phyloP scores from a whole-genome alignment of 2,329 filamentous ascomycete genomes.

The Lasiodiplodia hormozganensis region DNA sequence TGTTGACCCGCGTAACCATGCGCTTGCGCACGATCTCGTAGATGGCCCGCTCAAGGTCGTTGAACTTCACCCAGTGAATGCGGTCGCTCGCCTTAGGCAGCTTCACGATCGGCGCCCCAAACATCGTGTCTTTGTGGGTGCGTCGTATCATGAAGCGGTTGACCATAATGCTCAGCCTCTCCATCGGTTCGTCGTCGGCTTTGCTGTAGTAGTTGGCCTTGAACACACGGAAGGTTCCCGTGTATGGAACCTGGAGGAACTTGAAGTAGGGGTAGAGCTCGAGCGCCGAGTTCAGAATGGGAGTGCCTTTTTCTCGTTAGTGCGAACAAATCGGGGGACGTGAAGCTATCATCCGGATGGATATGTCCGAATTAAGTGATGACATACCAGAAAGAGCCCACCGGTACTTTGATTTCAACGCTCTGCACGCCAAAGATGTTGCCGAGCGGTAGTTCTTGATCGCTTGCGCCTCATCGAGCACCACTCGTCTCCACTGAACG shows the following conservation, averaged over 20 bases:
- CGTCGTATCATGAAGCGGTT: slow-evolving; percentile 61
- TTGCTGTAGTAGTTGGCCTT: slow-evolving; percentile 52
- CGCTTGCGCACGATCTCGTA: slow-evolving; percentile 59
- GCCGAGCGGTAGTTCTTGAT: slow-evolving; percentile 59
- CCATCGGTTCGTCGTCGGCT: slow-evolving; percentile 37
- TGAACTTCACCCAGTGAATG: slow-evolving; percentile 57
- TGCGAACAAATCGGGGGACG: slow-evolving; percentile 37
- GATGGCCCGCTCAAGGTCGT: slow-evolving; percentile 58
- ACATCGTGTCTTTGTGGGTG: slow-evolving; percentile 62
- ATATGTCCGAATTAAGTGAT: slow-evolving; percentile 44
- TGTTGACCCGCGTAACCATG: slow-evolving; percentile 53
- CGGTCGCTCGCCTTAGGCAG: slow-evolving; percentile 58
- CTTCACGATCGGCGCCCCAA: slow-evolving; percentile 61
- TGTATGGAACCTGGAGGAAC: slow-evolving; percentile 51
- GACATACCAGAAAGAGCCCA: slow-evolving; percentile 51
- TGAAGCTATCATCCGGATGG: background rate
- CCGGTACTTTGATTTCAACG: slow-evolving; percentile 45
- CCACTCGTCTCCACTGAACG: slow-evolving; percentile 54
- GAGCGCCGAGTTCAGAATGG: slow-evolving; percentile 35
- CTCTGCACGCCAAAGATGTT: slow-evolving; percentile 55
- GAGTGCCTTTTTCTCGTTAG: slow-evolving; percentile 6
- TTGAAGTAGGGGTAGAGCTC: slow-evolving; percentile 53
- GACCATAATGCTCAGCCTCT: slow-evolving; percentile 48
- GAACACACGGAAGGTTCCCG: slow-evolving; percentile 51
- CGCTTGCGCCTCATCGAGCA: slow-evolving; percentile 64